Evolutionary conservation across 2,329 filamentous ascomycete species (phyloP), one percentile per base, ranked within the genome.

Genomic region (Madurella fahalii): DNA sequence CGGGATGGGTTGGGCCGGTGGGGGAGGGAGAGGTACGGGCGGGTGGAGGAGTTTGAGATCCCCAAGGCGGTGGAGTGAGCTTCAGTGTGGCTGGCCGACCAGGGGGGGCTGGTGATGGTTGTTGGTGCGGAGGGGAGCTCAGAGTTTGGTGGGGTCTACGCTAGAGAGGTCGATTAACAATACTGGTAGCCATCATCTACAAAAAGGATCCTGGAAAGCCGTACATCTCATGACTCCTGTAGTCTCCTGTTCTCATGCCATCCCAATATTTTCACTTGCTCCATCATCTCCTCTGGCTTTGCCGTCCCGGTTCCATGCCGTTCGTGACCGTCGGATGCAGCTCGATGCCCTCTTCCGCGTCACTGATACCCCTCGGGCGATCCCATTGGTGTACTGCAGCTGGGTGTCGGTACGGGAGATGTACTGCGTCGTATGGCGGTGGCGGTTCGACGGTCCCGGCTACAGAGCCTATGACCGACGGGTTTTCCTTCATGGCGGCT

Each of bases 1-100:
- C 57, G 64, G 37, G 60, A 69, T 16, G 76, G 75, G 0, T 67
- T 74, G 58, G 67, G 65, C 50, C 61, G 60, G 25, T 77, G 72
- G 71, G 69, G 69, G 4, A 48, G 60, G 17, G 61, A 71, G 46
- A 69, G 61, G 56, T 64, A 75, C 54, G 73, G 72, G 4, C 56
- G 63, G 59, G 43, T 12, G 4, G 30, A 55, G n/a, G 40, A 44
- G 3, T 64, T 61, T 52, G 15, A 55, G 18, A 59, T 56, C 32
- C 51, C 54, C 37, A 46, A 50, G 47, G 53, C 30, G 13, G 39
- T 15, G 15, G 15, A 43, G 25, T 32, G n/a, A 18, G 18, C n/a
- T n/a, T 25, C 25, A 25, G 7, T n/a, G 25, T 25, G 25, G 7
- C 25, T 25, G 25, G 25, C 25, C 25, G 25, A 7, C 25, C 25